These are phyloP conservation scores for Austroboletus olivaceoglutinosus DNA, from an alignment of 1,284 basidiomycete species.

Conservation along the genomic window DNA sequence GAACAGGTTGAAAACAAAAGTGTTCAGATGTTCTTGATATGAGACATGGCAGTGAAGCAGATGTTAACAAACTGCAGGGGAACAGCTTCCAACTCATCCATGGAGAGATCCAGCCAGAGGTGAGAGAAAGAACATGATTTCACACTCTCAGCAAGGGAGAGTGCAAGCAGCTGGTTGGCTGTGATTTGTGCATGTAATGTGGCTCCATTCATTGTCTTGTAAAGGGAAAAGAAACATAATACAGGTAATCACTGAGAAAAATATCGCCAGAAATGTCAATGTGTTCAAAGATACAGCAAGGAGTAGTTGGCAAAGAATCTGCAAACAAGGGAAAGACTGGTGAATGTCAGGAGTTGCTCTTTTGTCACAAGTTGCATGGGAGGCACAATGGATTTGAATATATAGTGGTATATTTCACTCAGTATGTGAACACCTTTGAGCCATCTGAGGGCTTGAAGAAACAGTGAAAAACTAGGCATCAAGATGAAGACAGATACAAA, in stretches of 20 bases:
- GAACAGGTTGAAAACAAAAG: conserved; percentile 10
- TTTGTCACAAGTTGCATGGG: conserved; percentile 11
- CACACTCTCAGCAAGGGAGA: conserved; percentile 12
- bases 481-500: neutral
- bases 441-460: conserved; percentile 20
- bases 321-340: conserved; percentile 33
- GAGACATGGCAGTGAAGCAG: conserved; percentile 7
- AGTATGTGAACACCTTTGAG: conserved; percentile 20
- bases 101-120: too few relatives aligned
- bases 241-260: too few relatives aligned
- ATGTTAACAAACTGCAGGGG: neutral
- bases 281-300: conserved; percentile 37
- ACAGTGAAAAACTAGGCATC: neutral
- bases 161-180: conserved; percentile 14
- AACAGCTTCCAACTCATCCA: too few relatives aligned
- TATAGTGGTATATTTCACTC: conserved; percentile 38
- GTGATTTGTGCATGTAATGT: conserved; percentile 15
- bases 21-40: conserved; percentile 20
- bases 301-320: conserved; percentile 40
- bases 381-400: conserved; percentile 31
- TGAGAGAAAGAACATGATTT: too few relatives aligned
- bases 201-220: neutral
- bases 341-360: conserved; percentile 9
- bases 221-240: too few relatives aligned
- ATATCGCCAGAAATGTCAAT: conserved; percentile 27